Conservation (phyloP, 495 filamentous ascomycete genomes). For the Penicillium egyptiacum region DNA sequence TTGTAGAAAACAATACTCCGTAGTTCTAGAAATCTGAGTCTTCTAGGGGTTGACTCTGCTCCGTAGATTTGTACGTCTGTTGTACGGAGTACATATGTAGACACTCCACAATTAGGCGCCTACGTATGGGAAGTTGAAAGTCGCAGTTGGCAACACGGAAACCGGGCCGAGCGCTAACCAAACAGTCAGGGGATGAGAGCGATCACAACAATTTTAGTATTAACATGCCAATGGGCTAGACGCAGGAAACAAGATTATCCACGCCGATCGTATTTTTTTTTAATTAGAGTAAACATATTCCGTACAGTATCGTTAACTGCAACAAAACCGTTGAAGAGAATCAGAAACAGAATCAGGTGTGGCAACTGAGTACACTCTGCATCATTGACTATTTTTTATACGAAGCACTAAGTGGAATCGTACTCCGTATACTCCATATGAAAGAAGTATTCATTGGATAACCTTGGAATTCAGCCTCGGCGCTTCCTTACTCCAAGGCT, state of each 20-base stretch:
- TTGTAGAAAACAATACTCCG: not conserved
- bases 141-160: not conserved
- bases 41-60: no score
- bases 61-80: no score
- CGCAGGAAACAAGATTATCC: slow-evolving; percentile 5
- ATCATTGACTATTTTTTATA: slow-evolving; percentile 7
- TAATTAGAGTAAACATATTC: no score
- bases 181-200: slow-evolving; percentile 2
- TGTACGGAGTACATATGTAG: no score
- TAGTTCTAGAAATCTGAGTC: not conserved
- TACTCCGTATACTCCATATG: no score
- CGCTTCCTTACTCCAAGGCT: not conserved
- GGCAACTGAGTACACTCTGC: slow-evolving; percentile 19
- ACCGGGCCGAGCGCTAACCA: not conserved
- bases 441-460: no score
- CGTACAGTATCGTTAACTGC: not conserved
- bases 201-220: not conserved
- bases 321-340: slow-evolving; percentile 1
- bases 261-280: slow-evolving; percentile 5
- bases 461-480: not conserved
- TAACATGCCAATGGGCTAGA: not conserved
- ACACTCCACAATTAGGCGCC: not conserved
- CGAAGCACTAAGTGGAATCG: no score
- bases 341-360: not conserved
- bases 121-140: not conserved